A percentile compares a stretch with the other conserved stretches of the same genome.
These are phyloP conservation scores for Dalechampia spathulata DNA, from an alignment of 441 rosid genomes.

Conservation along the genomic window DNA sequence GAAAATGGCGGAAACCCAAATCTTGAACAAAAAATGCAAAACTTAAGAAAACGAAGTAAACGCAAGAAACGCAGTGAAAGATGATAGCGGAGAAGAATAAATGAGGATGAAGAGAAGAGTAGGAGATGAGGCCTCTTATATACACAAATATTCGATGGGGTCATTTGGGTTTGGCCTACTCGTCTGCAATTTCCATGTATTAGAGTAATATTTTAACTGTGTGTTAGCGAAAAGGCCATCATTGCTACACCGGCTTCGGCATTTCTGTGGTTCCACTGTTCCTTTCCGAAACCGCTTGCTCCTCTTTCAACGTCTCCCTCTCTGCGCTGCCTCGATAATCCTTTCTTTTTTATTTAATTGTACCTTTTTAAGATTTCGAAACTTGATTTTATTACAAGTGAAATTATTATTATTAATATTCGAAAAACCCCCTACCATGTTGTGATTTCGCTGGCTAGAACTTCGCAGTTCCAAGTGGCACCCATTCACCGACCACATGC, in stretches of 20 bases:
- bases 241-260: constrained; percentile 11
- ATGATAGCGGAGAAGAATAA: not conserved
- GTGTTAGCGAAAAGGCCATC: constrained; percentile 1
- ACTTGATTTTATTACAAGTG: too few species aligned
- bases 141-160: too few species aligned
- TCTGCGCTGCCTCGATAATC: not conserved
- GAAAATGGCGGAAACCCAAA: constrained; percentile 7
- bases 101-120: constrained; percentile 14
- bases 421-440: too few species aligned
- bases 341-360: not conserved
- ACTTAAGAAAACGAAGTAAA: not conserved
- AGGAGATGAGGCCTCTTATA: constrained; percentile 12
- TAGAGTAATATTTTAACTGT: not conserved
- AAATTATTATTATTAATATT: too few species aligned
- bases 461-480: too few species aligned
- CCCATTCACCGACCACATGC: too few species aligned
- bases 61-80: constrained; percentile 6
- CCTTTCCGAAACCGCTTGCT: constrained; percentile 32
- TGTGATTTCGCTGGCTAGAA: too few species aligned
- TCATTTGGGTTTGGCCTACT: too few species aligned
- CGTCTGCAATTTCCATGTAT: too few species aligned
- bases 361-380: too few species aligned
- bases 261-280: constrained; percentile 28
- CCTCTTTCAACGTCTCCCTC: not conserved
- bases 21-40: not conserved